Percentiles rank a stretch among this genome's conserved stretches.
These are phyloP conservation scores for Salix caprea DNA, from an alignment of 345 rosid genomes.

Conservation along the genomic window DNA sequence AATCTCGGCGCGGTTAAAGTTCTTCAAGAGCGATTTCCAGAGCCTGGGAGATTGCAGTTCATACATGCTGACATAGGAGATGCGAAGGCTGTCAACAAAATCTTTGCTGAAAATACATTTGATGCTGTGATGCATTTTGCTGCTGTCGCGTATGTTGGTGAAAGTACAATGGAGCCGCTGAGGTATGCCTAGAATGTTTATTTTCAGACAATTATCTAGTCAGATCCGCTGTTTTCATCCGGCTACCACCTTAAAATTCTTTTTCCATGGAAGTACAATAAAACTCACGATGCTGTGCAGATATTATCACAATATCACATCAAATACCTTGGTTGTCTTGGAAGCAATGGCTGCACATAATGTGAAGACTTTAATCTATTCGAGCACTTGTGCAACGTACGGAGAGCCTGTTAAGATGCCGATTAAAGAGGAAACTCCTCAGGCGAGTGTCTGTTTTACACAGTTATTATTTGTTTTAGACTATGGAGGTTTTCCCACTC, in stretches of 20 bases:
- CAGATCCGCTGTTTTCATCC: background rate
- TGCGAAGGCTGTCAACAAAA: conserved; percentile 74
- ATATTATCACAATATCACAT: conserved; percentile 94
- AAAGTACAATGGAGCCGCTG: conserved; percentile 89
- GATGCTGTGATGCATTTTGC: conserved; percentile 99
- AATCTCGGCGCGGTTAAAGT: conserved; percentile 85
- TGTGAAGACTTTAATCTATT: conserved; percentile 86
- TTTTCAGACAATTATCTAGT: background rate
- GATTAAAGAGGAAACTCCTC: conserved; percentile 80
- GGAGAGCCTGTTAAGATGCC: conserved; percentile 99
- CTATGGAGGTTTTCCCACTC: background rate
- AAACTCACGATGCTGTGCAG: conserved; percentile 31
- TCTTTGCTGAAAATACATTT: conserved; percentile 85
- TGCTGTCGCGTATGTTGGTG: conserved; percentile 97
- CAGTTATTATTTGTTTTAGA: background rate
- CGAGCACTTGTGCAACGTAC: conserved; percentile 97
- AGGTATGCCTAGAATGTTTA: conserved; percentile 38
- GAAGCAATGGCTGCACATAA: conserved; percentile 80
- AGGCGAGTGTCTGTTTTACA: conserved; percentile 35
- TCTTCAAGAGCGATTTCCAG: conserved; percentile 76
- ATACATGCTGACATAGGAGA: conserved; percentile 88
- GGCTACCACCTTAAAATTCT: background rate
- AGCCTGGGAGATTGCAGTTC: conserved; percentile 86
- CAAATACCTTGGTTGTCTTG: conserved; percentile 84
- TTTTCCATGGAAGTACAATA: background rate